Evolutionary conservation across 2,329 filamentous ascomycete species (phyloP), one percentile per base, ranked within the genome.

Genomic region (Claviceps arundinis): DNA sequence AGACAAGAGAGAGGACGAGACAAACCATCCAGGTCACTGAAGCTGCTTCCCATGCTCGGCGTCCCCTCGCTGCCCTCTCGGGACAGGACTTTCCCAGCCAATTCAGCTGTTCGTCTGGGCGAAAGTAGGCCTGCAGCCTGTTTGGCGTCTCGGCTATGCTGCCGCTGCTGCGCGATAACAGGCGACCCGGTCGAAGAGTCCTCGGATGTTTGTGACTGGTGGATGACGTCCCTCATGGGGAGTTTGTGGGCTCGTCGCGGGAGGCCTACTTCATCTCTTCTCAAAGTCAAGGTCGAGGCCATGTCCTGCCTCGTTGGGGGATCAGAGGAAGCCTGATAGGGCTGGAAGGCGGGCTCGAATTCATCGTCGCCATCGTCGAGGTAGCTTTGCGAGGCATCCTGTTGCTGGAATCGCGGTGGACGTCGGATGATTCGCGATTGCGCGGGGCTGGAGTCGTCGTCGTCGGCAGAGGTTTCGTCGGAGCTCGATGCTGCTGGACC

Each of bases 41-140:
- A 93, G 60, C 86, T 90, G 64, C 87, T 91, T 1, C 87, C 85
- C 81, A 89, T 89, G 59, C 85, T 89, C 1, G 84, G 85, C 14
- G 82, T 84, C 14, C 84, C 84, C 56, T 89, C 84, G 61, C 84
- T 88, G 13, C 79, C 80, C 56, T 85, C 81, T 13, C 75, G 73
- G 1, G 76, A 77, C 1, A 80, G 76, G 58, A 76, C 80, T 45
- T 77, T 69, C 26, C 74, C 74, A 2, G 76, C 71, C 48, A 83
- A 61, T 60, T 85, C 82, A 6, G 76, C 72, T 14, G 76, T 76
- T 24, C 81, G 75, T 22, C 76, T 75, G 1, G 82, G 81, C 43
- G 74, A 80, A n/a, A 80, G 63, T 3, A 77, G 76, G 1, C 73
- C 74, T 1, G 65, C 62, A 3, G 65, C 57, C 11, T 65, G 62